Conservation (phyloP, 2,329 filamentous ascomycete genomes). For the Phyllosticta citrichinensis region DNA sequence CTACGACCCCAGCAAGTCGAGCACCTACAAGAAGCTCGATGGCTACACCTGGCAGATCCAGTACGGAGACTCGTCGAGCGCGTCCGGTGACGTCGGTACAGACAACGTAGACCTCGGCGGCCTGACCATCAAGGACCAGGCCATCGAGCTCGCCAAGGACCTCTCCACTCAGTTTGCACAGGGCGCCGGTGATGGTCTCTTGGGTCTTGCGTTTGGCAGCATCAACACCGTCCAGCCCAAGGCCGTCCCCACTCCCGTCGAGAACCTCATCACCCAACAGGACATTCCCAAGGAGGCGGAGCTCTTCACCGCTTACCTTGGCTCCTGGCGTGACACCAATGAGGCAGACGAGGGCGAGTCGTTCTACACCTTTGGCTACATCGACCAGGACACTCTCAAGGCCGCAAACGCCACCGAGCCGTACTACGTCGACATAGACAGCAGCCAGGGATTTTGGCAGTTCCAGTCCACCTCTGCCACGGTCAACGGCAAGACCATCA, state of each 20-base stretch:
- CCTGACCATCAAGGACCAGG: slow-evolving; percentile 50
- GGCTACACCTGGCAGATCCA: slow-evolving; percentile 53
- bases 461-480: slow-evolving; percentile 48
- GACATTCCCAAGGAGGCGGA: slow-evolving; percentile 44
- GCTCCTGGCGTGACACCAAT: slow-evolving; percentile 42
- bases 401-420: slow-evolving; percentile 45
- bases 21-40: slow-evolving; percentile 43
- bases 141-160: slow-evolving; percentile 52
- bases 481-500: slow-evolving; percentile 46
- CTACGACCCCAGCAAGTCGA: slow-evolving; percentile 53
- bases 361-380: slow-evolving; percentile 67
- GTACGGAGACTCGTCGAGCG: slow-evolving; percentile 59
- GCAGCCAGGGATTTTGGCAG: slow-evolving; percentile 57
- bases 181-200: slow-evolving; percentile 51
- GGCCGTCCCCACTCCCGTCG: slow-evolving; percentile 51
- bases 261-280: slow-evolving; percentile 55
- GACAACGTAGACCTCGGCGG: slow-evolving; percentile 55
- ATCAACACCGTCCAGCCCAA: slow-evolving; percentile 54
- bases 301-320: slow-evolving; percentile 57
- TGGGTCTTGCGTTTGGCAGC: slow-evolving; percentile 54
- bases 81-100: slow-evolving; percentile 54
- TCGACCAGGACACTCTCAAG: slow-evolving; percentile 53
- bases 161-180: slow-evolving; percentile 49
- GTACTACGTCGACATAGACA: slow-evolving; percentile 53
- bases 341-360: slow-evolving; percentile 37